A percentile compares a stretch with the other conserved stretches of the same genome.
Evolutionary conservation across 805 yeast genomes (phyloP).

Genomic region (Yarrowia porcina): DNA sequence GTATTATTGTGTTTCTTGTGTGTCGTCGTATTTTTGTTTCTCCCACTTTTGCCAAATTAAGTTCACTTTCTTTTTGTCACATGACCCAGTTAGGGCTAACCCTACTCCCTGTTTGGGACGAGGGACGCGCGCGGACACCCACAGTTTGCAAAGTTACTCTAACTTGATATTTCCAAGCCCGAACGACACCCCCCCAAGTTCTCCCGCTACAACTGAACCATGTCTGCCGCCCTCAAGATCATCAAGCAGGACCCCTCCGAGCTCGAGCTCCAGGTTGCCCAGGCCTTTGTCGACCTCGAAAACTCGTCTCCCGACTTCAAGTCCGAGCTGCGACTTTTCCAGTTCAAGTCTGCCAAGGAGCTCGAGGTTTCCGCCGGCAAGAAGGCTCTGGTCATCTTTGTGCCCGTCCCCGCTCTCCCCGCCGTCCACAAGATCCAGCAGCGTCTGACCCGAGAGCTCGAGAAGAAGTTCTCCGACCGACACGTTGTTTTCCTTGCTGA

Average conservation of each 20-base stretch:
- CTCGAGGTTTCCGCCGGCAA: constrained; percentile 97
- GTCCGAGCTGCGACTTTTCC: constrained; percentile 97
- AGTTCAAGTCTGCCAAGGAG: constrained; percentile 98
- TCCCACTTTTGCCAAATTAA: not conserved
- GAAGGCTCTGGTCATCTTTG: constrained; percentile 97
- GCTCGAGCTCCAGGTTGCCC: constrained; percentile 99
- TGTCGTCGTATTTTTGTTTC: too few species aligned
- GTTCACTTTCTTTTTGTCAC: not conserved
- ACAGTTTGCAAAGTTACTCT: constrained; percentile 14
- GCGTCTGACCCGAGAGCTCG: constrained; percentile 95
- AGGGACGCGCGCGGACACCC: not conserved
- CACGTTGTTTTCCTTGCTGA: constrained; percentile 99
- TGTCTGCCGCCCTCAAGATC: constrained; percentile 98
- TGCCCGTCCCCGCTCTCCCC: constrained; percentile 98
- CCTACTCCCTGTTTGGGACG: constrained; percentile 18
- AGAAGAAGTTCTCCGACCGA: constrained; percentile 99
- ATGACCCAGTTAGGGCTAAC: constrained; percentile 8
- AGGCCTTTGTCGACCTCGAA: constrained; percentile 96
- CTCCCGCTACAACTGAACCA: too few species aligned
- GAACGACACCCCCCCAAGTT: constrained; percentile 27
- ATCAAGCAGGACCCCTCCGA: constrained; percentile 93
- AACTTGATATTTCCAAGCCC: constrained; percentile 17
- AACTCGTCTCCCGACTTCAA: constrained; percentile 88
- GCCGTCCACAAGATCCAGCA: constrained; percentile 95
- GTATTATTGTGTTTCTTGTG: too few species aligned